Conservation (phyloP, 192 early-diverging fungal genomes). For the Backusella sp. region DNA sequence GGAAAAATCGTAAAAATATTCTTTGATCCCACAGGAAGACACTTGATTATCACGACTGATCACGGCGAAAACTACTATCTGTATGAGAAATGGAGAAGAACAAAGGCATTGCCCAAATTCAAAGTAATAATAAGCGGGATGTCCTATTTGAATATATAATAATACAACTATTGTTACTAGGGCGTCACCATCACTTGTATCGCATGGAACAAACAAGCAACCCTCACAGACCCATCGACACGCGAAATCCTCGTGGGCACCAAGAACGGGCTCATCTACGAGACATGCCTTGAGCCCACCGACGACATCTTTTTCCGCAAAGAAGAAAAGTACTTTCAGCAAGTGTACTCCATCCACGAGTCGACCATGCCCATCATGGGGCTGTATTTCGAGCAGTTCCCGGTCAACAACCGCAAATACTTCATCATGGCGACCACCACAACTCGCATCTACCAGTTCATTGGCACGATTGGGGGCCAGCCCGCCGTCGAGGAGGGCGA, state of each 20-base stretch:
- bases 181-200: constrained; percentile 82
- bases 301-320: constrained; percentile 77
- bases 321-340: constrained; percentile 77
- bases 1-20: constrained; percentile 73
- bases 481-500: constrained; percentile 33
- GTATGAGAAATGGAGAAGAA: constrained; percentile 81
- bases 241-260: constrained; percentile 83
- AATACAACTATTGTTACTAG: constrained; percentile 26
- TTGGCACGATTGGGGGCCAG: constrained; percentile 56
- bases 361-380: constrained; percentile 72
- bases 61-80: constrained; percentile 92
- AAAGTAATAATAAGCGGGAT: constrained; percentile 48
- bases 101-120: constrained; percentile 75
- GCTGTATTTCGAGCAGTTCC: constrained; percentile 81
- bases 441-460: constrained; percentile 88
- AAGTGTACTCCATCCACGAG: constrained; percentile 72
- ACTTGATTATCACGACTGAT: constrained; percentile 85
- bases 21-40: constrained; percentile 86
- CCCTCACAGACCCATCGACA: constrained; percentile 60
- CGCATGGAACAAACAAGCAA: constrained; percentile 80
- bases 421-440: constrained; percentile 81
- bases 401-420: constrained; percentile 68
- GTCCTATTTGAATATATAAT: background rate
- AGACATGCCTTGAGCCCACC: constrained; percentile 84
- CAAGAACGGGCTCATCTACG: constrained; percentile 85